Base-by-base conservation (phyloP, 2,329 filamentous ascomycete genomes). In the Cordyceps pruinosa region DNA sequence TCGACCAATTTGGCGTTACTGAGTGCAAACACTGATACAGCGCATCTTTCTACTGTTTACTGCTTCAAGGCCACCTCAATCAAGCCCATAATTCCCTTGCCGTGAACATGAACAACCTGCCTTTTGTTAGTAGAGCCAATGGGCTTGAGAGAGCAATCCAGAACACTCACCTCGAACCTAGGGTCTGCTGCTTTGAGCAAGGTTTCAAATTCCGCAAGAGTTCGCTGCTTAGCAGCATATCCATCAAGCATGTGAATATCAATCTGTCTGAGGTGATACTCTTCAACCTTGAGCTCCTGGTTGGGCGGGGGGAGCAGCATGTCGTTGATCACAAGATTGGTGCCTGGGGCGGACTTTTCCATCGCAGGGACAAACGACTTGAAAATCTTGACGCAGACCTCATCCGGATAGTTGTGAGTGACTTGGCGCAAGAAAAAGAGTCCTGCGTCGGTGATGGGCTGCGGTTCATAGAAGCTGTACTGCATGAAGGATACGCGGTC, bases 381-480 rank as follows among this genome's bases (percentile, higher is more conserved):
- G 37, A 68, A 59, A 12, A 68, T 68, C 4, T 10, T 63, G 23
- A 68, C 61, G 1, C 61, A 60, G 17, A 65, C 66, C 8, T 34
- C 47, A 41, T 67, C 65, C 28, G 25, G 28, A 59, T 59, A 66
- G 56, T 68, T 66, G 51, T 66, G 66, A 7, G 57, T 59, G 26
- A 61, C 61, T 42, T 68, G 64, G 25, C 66, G 65, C 9, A 68
- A 46, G 2, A 69, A 44, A 54, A 60, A 67, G 4, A 60, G 62
- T 0, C 59, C 58, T 1, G 56, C 65, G 26, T 62, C 57, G 8
- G 10, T 37, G 1, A 54, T 2, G 2, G 62, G 64, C 58, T 70
- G 66, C 1, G 64, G 62, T 10, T 61, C 42, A 58, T 67, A 69
- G 61, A 69, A 68, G 47, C 59, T 57, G 53, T 64, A 59, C 50